Evolutionary conservation across 345 rosid genomes (phyloP), one percentile per base, ranked within the genome.

Genomic region (Salix arbutifolia): DNA sequence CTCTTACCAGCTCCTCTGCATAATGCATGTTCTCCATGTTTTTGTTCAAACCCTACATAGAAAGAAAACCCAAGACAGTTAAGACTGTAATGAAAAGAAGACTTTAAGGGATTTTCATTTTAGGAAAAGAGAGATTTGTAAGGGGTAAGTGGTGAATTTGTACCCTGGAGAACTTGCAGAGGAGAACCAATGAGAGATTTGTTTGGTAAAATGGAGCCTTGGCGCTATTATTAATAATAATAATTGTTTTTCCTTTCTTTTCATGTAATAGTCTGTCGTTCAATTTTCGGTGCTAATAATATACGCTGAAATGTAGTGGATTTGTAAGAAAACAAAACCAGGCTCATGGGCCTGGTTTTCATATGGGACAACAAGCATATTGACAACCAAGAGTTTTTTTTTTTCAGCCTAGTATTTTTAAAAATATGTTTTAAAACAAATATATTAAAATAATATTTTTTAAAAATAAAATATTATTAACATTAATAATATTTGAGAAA

Each of bases 1-100:
- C 94, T 81, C 87, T 82, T 77, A 89, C 92, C 44, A 91, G 84
- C 84, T 89, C 92, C 82, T 87, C 94, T 10, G 88, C 92, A 73
- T 80, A 89, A 75, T 83, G 90, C 90, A 89, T 87, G 46, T 88
- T 91, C 87, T 91, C 92, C 94, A 90, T 90, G 50, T 46, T 46
- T 46, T 11, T 46, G 50, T 14, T 46, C 17, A 46, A 46, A 46
- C 50, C 50, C 62, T 44, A 67, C 70, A 70, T 61, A 30, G 25
- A 64, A 73, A 77, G 62, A 64, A 25, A 68, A 72, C 46, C 35
- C 14, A 21, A 25, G 30, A 30, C 9, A 28, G 25, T n/a, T 37
- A 60, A 58, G 14, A 5, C 40, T 11, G 12, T 1, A 19, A 9
- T 38, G 23, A 30, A 23, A 35, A 33, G 66, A 44, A 46, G n/a